Percentiles rank a stretch among this genome's conserved stretches.
Evolutionary conservation across 2,329 filamentous ascomycete genomes (phyloP).

Genomic region (Apiospora arundinis): DNA sequence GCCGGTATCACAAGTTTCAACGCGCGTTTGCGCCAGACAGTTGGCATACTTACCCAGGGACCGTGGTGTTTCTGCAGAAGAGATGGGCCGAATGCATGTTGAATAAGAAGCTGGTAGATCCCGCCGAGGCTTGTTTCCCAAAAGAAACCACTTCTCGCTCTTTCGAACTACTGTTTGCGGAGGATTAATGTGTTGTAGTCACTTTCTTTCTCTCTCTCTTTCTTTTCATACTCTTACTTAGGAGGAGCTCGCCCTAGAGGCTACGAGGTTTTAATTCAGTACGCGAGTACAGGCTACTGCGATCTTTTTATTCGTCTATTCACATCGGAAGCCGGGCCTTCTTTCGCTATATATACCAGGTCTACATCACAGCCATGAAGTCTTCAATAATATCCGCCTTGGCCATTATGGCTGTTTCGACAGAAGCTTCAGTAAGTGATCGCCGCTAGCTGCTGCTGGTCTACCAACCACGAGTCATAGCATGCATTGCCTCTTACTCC

Average conservation of each 20-base stretch:
- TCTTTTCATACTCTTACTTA: background rate
- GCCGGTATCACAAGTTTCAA: background rate
- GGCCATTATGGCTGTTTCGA: conserved; percentile 7
- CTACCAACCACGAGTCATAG: background rate
- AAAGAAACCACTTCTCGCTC: background rate
- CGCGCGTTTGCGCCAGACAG: conserved; percentile 13
- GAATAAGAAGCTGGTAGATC: conserved; percentile 14
- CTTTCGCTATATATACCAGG: background rate
- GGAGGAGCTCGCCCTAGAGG: conserved; percentile 14
- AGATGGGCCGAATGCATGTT: background rate
- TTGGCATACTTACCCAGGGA: background rate
- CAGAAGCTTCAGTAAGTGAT: conserved; percentile 8
- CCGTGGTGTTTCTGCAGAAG: background rate
- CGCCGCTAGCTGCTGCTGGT: background rate
- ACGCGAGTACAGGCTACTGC: conserved; percentile 12
- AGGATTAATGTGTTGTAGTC: conserved; percentile 4
- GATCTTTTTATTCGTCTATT: background rate
- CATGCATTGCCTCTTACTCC: background rate
- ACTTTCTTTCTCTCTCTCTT: background rate
- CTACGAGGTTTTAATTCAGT: background rate
- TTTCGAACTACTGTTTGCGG: background rate
- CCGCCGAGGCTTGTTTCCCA: background rate
- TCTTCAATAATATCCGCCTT: conserved; percentile 12
- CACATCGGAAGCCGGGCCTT: background rate
- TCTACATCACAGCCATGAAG: conserved; percentile 16